Base-by-base conservation (phyloP, 345 rosid genomes). In the Brassica carinata region DNA sequence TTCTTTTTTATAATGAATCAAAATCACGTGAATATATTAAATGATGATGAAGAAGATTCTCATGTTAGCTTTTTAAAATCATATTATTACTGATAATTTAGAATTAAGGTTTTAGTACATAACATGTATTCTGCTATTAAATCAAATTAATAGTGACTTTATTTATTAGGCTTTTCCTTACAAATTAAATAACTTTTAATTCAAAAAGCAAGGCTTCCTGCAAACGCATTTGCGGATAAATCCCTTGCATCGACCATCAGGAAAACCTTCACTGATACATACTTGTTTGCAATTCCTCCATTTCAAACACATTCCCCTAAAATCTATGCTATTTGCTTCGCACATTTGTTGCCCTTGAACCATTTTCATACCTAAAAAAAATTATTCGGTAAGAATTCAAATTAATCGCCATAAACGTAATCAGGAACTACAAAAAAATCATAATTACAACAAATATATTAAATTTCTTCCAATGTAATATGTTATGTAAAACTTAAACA, bases 341-440 rank as follows among this genome's bases (percentile, higher is more conserved):
- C 77, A 74, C 11, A 29, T 74, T 40, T 63, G 45, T 63, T 63
- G 62, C 29, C 77, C 62, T 43, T 63, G n/a, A 74, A 63, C 62
- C 11, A 27, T 63, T 0, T 64, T 19, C 33, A 40, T 23, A 23
- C 31, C 43, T 43, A 63, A 5, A 36, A 6, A 1, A 18, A 33
- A 1, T 55, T 36, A 59, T 34, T 53, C 1, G 31, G 6, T 31
- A 33, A 31, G 0, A 55, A 17, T 7, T 7, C 0, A 2, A 31
- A 55, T 17, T 17, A 31, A 53, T 33, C 9, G 10, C 17, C 10
- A 17, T 17, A 31, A 1, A 29, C n/a, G 10, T 19, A 58, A 15
- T 55, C 19, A 55, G 7, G 1, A 55, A 55, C 19, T 7, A 55
- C 23, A 55, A 11, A 17, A 23, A 23, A 23, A 23, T 23, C 26